Evolutionary conservation across 805 yeast genomes (phyloP).

Genomic region (Nakazawaea holstii): DNA sequence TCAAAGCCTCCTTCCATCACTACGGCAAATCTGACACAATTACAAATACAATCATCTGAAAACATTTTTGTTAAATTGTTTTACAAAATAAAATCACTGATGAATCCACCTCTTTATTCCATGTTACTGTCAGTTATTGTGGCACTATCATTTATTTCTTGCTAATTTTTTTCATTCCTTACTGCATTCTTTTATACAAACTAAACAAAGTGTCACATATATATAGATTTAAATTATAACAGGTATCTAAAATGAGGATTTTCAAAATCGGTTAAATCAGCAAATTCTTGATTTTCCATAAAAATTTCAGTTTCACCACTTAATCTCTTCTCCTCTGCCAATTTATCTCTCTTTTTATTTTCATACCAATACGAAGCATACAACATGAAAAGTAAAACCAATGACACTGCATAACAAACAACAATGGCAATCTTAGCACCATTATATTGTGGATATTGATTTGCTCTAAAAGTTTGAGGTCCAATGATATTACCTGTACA

Average conservation of each 20-base stretch:
- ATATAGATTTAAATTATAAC: too few species aligned
- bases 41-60: neutral
- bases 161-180: too few species aligned
- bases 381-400: constrained; percentile 20
- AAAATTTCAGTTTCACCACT: constrained; percentile 17
- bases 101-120: constrained; percentile 84
- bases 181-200: too few species aligned
- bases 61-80: constrained; percentile 2
- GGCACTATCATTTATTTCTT: too few species aligned
- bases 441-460: constrained; percentile 35
- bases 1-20: too few species aligned
- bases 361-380: constrained; percentile 25
- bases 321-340: constrained; percentile 22
- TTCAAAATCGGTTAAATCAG: constrained; percentile 48
- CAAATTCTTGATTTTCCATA: constrained; percentile 34
- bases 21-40: neutral
- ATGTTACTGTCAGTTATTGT: constrained; percentile 65
- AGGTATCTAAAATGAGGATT: constrained; percentile 47
- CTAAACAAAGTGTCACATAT: too few species aligned
- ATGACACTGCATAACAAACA: constrained; percentile 21
- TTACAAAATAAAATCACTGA: constrained; percentile 31
- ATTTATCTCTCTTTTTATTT: constrained; percentile 25
- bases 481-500: constrained; percentile 53
- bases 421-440: constrained; percentile 27
- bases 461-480: constrained; percentile 51